Evolutionary conservation across 192 early-diverging fungal species (phyloP).

Genomic region (Haplosporangium gracile): DNA sequence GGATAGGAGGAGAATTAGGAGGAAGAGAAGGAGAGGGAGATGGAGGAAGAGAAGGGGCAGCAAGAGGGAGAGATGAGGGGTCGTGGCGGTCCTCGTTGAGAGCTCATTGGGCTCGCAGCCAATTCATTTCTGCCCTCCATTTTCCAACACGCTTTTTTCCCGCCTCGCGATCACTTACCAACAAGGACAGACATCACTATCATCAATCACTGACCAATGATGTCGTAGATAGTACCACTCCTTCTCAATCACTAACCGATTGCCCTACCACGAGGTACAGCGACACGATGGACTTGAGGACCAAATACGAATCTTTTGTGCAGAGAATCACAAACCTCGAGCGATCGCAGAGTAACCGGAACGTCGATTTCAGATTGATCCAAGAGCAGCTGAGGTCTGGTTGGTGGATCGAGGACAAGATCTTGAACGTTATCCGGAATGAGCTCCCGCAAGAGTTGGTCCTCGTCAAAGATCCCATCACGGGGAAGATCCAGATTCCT

Average conservation of each 20-base stretch:
- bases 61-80: neutral
- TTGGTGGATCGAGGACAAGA: slow-evolving; percentile 6
- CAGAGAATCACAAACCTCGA: neutral
- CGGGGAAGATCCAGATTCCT: neutral
- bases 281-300: neutral
- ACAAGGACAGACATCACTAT: neutral
- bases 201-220: neutral
- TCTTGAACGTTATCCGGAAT: neutral
- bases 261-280: neutral
- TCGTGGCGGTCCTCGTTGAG: neutral
- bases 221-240: too few species aligned
- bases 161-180: neutral
- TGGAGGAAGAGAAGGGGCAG: neutral
- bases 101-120: neutral
- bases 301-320: neutral
- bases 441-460: neutral
- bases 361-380: neutral
- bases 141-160: neutral
- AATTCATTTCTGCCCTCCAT: neutral
- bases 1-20: neutral
- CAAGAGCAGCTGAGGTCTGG: neutral
- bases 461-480: neutral
- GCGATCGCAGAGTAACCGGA: neutral
- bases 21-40: neutral
- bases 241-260: neutral